Evolutionary conservation across 2,329 filamentous ascomycete genomes (phyloP), one percentile per base, ranked within the genome.

Genomic region (Clarireedia paspali): DNA sequence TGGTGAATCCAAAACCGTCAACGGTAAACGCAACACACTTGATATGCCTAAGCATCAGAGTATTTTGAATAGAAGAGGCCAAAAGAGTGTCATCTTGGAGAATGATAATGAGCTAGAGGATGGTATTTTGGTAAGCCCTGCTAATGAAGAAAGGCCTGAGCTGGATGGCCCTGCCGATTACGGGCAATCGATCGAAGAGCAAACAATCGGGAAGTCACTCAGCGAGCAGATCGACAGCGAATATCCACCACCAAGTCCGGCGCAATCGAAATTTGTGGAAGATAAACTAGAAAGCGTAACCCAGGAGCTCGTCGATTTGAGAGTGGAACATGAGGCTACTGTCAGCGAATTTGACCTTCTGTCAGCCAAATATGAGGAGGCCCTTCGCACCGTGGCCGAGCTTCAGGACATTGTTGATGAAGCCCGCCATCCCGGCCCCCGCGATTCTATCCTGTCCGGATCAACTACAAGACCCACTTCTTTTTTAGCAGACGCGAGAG

Each of bases 271-370:
- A 61, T 91, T 91, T 65, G 88, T 96, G 53, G 87, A 88, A 6
- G 92, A 97, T 69, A 96, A 97, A 73, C 81, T 97, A 14, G 92
- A 97, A 66, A 86, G 79, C 40, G 87, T 97, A 42, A 94, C 88
- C 0, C 90, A 95, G 69, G 94, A 99, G 72, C 84, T 99, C 2
- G 82, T 96, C 56, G 89, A 94, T 64, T 81, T 99, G 51, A 87
- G 89, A 15, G 85, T 95, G 42, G 91, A 96, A 71, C 94, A 99
- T 65, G 92, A 97, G 70, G 77, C 80, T 7, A 92, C 90, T 0
- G 69, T 95, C 17, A 84, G 80, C 60, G 90, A 97, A 57, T 92
- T 86, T 64, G 88, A 95, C 61, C 73, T 84, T 47, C 84, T 99
- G 26, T 85, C 91, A 56, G 79, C 84, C 63, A 97, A 96, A 71